Base-by-base conservation (phyloP, 768 basidiomycete genomes). In the Mycena polygramma region DNA sequence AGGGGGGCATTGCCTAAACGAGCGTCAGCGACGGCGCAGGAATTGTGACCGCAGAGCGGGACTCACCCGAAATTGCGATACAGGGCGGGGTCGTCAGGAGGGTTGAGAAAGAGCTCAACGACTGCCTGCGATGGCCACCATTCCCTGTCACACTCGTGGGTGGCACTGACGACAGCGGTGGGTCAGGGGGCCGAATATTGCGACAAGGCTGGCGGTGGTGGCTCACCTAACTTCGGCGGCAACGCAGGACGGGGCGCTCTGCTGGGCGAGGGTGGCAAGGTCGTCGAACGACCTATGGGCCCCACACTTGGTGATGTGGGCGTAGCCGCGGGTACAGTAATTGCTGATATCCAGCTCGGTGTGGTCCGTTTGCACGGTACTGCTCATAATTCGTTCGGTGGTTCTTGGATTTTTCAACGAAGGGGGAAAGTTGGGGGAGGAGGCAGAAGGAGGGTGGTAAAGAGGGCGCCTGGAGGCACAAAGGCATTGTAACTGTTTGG, bases 401-500 rank as follows among this genome's bases (percentile, higher is more conserved):
- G 55, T 5, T n/a, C 36, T 37, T 0, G 37, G n/a, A n/a, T 39
- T 57, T 57, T 57, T 39, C 14, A 39, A 22, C n/a, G n/a, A 14
- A 35, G 54, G 39, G 43, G 4, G 43, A 17, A 17, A 17, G 43
- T 9, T 13, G 43, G n/a, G 43, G 43, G 43, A 45, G 43, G 15
- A 17, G 15, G 15, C 11, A 17, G 43, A 17, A 45, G 43, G 17
- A 10, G 26, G 11, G 52, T 17, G 22, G 37, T 41, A 36, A 17
- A 15, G 37, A 5, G 30, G 30, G 30, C 19, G 48, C 20, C 19
- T 48, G 61, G n/a, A n/a, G n/a, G n/a, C n/a, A n/a, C 36, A 17
- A 24, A 4, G 19, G 14, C 37, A 63, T 53, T 63, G 52, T 53
- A 19, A 63, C 61, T 60, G 46, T 60, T 60, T 60, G 59, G 59